Conservation (phyloP, 2,329 filamentous ascomycete genomes). For the Aspergillus sp. region DNA sequence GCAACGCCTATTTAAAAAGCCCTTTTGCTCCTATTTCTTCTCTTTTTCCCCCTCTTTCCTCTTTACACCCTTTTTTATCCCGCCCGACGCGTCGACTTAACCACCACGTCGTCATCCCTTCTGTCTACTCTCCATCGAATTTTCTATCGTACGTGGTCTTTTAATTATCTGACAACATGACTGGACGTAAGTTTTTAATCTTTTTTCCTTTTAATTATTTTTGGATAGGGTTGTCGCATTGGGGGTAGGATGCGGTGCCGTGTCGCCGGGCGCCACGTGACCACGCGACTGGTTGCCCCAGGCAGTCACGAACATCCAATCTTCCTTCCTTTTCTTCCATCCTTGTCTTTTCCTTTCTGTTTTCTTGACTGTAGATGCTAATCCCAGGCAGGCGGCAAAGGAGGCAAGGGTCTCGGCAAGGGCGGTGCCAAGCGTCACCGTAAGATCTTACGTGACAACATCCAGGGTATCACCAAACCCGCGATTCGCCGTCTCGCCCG, state of each 20-base stretch:
- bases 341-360: constrained; percentile 12
- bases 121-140: constrained; percentile 13
- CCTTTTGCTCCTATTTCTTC: constrained; percentile 7
- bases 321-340: constrained; percentile 1
- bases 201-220: constrained; percentile 2
- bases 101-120: constrained; percentile 7
- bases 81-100: constrained; percentile 5
- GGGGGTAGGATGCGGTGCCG: constrained; percentile 8
- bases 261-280: constrained; percentile 21
- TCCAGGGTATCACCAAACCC: constrained; percentile 98
- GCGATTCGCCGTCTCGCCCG: constrained; percentile 97
- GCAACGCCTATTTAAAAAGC: constrained; percentile 23
- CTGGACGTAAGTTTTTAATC: constrained; percentile 32
- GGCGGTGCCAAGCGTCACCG: constrained; percentile 98
- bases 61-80: constrained; percentile 15
- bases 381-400: constrained; percentile 65
- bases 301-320: constrained; percentile 6
- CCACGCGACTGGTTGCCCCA: constrained; percentile 9
- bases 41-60: constrained; percentile 7
- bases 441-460: constrained; percentile 99
- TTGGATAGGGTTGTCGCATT: constrained; percentile 3
- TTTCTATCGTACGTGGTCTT: constrained; percentile 5
- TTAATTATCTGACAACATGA: constrained; percentile 23
- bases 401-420: constrained; percentile 96
- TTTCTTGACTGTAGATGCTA: too few species aligned